phyloP scores from a whole-genome alignment of 2,329 filamentous ascomycete species.

The Exophiala sideris region DNA sequence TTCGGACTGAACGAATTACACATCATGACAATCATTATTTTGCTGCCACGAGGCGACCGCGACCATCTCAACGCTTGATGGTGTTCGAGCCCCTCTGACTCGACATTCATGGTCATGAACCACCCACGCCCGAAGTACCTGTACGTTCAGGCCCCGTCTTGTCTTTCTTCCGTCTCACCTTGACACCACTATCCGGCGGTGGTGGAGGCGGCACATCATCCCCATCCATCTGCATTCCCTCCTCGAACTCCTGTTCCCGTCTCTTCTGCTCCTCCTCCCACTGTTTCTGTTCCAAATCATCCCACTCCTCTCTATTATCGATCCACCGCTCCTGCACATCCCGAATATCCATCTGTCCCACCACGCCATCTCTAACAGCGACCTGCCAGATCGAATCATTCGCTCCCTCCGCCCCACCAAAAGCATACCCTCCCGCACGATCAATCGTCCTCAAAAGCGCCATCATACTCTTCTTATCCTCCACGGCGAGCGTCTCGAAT shows the following conservation, averaged over 20 bases:
- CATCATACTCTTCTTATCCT: conserved; percentile 98
- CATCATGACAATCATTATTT: no score
- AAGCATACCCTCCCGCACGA: conserved; percentile 86
- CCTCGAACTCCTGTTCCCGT: conserved; percentile 37
- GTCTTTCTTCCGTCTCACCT: conserved; percentile 44
- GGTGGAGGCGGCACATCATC: conserved; percentile 42
- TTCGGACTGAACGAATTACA: conserved; percentile 3
- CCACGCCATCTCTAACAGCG: conserved; percentile 71
- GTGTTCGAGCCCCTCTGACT: background rate
- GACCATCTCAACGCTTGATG: no score
- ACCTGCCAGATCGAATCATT: conserved; percentile 98
- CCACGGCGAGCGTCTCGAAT: conserved; percentile 91
- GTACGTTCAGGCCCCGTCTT: background rate
- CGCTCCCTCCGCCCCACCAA: conserved; percentile 83
- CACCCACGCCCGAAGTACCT: background rate
- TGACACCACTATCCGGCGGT: conserved; percentile 61
- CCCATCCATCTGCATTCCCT: conserved; percentile 23
- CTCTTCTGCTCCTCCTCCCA: conserved; percentile 67
- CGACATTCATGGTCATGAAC: conserved; percentile 1
- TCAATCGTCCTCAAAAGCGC: conserved; percentile 84
- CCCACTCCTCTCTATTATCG: conserved; percentile 82
- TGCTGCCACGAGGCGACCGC: no score
- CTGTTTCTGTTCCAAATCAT: conserved; percentile 70
- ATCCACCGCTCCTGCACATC: conserved; percentile 97
- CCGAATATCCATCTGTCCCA: conserved; percentile 70